Conservation (phyloP, 2,329 filamentous ascomycete genomes). For the Pezicula rhizophila region DNA sequence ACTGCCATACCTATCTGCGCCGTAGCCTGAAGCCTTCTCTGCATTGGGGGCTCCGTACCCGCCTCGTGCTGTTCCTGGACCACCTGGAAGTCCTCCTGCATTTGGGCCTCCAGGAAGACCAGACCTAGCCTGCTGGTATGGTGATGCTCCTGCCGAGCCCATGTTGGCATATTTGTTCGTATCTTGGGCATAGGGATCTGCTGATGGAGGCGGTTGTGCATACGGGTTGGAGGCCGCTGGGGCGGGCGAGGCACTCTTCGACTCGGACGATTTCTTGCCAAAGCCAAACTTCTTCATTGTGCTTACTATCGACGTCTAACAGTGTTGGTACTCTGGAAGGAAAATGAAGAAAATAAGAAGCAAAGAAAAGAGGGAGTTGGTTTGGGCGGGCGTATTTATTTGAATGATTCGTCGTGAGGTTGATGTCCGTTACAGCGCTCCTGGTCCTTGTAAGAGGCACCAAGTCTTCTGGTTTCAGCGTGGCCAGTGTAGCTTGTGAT, state of each 20-base stretch:
- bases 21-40: slow-evolving; percentile 31
- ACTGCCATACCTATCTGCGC: slow-evolving; percentile 46
- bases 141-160: slow-evolving; percentile 31
- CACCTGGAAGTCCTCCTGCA: slow-evolving; percentile 32
- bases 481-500: no score
- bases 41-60: slow-evolving; percentile 34
- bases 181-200: slow-evolving; percentile 55
- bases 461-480: no score
- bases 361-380: background rate
- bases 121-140: slow-evolving; percentile 37
- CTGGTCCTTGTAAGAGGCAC: no score
- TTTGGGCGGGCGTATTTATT: no score
- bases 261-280: slow-evolving; percentile 40
- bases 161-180: slow-evolving; percentile 49
- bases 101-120: slow-evolving; percentile 20
- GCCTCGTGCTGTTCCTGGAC: slow-evolving; percentile 26
- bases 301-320: slow-evolving; percentile 1
- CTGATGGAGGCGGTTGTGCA: slow-evolving; percentile 25
- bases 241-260: slow-evolving; percentile 44
- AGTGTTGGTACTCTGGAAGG: background rate
- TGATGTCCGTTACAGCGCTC: no score
- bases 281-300: slow-evolving; percentile 57
- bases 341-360: background rate
- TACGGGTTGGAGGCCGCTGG: slow-evolving; percentile 26
- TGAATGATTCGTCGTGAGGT: no score